These are phyloP conservation scores for Deuterostichococcus epilithicus DNA, from an alignment of 139 green algal species.

Conservation along the genomic window DNA sequence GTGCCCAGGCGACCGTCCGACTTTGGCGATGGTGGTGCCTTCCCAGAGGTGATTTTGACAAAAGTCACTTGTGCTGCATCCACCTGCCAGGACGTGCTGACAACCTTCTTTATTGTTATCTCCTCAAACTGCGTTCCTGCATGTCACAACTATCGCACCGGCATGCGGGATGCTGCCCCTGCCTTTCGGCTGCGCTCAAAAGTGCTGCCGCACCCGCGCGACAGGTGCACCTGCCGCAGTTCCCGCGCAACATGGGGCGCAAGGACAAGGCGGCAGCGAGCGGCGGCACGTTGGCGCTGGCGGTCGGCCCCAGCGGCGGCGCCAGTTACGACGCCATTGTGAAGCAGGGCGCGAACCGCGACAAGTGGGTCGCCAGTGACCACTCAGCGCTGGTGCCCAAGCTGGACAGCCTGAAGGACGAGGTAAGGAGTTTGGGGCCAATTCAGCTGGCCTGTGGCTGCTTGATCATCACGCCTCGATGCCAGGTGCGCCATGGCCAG, in stretches of 20 bases:
- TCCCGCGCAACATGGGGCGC: slow-evolving; percentile 86
- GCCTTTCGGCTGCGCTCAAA: slow-evolving; percentile 75
- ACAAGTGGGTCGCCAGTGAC: slow-evolving; percentile 63
- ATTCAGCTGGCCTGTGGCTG: too few species aligned
- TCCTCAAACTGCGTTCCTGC: background rate
- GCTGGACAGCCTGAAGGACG: slow-evolving; percentile 58
- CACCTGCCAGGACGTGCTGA: background rate
- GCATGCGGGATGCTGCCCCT: slow-evolving; percentile 32
- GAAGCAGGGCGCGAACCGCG: slow-evolving; percentile 68
- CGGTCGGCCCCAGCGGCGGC: slow-evolving; percentile 68
- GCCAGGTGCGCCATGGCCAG: too few species aligned
- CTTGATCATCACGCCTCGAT: too few species aligned
- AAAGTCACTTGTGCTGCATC: background rate
- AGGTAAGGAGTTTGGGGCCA: too few species aligned
- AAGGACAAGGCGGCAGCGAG: slow-evolving; percentile 37
- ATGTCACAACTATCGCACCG: background rate
- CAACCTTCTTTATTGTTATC: background rate
- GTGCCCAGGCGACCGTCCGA: slow-evolving; percentile 72
- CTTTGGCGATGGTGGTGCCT: slow-evolving; percentile 78
- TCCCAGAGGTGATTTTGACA: background rate
- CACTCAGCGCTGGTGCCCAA: slow-evolving; percentile 89
- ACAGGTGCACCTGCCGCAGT: slow-evolving; percentile 87
- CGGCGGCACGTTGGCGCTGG: slow-evolving; percentile 70
- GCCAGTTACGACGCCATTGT: slow-evolving; percentile 87
- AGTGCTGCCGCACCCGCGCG: slow-evolving; percentile 58